phyloP scores from a whole-genome alignment of 2,329 filamentous ascomycete species.

The Aspergillus ochraceus region DNA sequence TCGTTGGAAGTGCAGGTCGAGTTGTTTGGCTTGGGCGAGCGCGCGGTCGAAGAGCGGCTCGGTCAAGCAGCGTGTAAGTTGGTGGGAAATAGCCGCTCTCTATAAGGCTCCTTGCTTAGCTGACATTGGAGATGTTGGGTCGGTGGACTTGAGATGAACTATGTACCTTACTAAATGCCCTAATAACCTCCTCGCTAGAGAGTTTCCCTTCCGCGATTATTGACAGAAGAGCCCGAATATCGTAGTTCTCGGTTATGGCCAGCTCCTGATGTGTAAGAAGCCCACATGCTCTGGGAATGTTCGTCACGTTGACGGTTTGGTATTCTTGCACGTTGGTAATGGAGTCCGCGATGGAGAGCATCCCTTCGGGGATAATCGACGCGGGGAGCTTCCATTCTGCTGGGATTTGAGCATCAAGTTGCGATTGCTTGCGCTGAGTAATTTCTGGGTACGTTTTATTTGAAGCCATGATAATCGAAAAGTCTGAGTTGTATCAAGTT shows the following conservation, averaged over 20 bases:
- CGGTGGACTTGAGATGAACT: neutral
- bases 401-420: slow-evolving; percentile 40
- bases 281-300: slow-evolving; percentile 54
- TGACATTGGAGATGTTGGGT: neutral
- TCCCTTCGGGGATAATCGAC: slow-evolving; percentile 33
- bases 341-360: slow-evolving; percentile 38
- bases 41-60: slow-evolving; percentile 56
- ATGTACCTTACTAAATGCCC: slow-evolving; percentile 55
- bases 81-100: slow-evolving; percentile 40
- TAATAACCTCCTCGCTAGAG: slow-evolving; percentile 48
- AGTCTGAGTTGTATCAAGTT: neutral
- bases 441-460: slow-evolving; percentile 30
- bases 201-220: slow-evolving; percentile 36
- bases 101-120: slow-evolving; percentile 5
- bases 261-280: slow-evolving; percentile 54
- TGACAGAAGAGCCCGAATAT: slow-evolving; percentile 41
- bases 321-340: slow-evolving; percentile 34
- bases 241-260: slow-evolving; percentile 56
- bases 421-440: slow-evolving; percentile 39
- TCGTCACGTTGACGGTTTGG: slow-evolving; percentile 42
- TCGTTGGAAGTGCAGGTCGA: slow-evolving; percentile 47
- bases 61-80: slow-evolving; percentile 50
- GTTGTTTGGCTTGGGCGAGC: slow-evolving; percentile 46
- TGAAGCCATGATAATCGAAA: neutral
- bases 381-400: slow-evolving; percentile 39